Evolutionary conservation across 768 basidiomycete species (phyloP), one percentile per base, ranked within the genome.

Genomic region (Leccinellum albellum): DNA sequence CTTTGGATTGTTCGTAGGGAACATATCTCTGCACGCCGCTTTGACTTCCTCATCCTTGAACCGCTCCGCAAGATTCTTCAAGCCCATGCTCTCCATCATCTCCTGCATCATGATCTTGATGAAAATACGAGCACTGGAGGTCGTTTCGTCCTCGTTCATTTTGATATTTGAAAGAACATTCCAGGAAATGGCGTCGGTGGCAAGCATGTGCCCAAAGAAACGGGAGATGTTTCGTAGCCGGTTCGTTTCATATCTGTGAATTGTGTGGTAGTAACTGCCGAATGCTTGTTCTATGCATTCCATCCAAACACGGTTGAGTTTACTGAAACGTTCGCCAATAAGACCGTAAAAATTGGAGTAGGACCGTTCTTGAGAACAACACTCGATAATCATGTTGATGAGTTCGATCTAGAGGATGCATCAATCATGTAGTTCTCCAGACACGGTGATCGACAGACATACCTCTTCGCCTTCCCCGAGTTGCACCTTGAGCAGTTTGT

Each of bases 171-270:
- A 86, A 51, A 99, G 77, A 1, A 86, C 87, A 20, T 85, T 78
- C 97, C 97, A 98, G 2, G 91, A 91, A 53, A 98, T 80, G 1
- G 91, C 82, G 70, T 99, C 97, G 20, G 82, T 86, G 7, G 89
- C 83, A 58, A 98, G 60, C 24, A 98, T 78, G 69, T 97, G 94
- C 1, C 97, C 97, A 64, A 99, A 98, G 78, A 99, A 94, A 44
- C 94, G 86, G 10, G 92, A 91, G 60, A 99, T 97, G 70, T 98
- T 99, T 52, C 97, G 92, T 21, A 99, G 79, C 12, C 95, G 91
- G 74, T 98, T 99, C 20, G 97, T 97, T 74, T 99, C 97, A 74
- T 98, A 98, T 60, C 97, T 89, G 77, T 99, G 97, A 66, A 98
- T 93, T 5, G 97, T 98, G 21, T 84, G 86, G 77, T 94, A 99